Conservation (phyloP, 352 stramenopile species). For the Hyaloperonospora arabidopsidis region DNA sequence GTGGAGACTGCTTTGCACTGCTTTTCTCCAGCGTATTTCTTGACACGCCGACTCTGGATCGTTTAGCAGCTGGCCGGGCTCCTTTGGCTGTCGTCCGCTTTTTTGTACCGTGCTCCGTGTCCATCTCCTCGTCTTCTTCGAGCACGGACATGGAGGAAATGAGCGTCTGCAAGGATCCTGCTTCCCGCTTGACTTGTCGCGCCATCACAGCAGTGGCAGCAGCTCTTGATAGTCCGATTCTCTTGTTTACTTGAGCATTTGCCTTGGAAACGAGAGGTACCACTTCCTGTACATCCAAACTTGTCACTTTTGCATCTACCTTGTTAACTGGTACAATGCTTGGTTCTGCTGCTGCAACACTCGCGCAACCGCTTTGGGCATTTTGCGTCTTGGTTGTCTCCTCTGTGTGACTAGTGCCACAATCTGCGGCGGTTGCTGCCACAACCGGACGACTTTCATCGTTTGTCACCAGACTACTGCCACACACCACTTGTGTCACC, state of each 20-base stretch:
- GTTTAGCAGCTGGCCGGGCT: slow-evolving; percentile 5
- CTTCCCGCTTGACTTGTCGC: slow-evolving; percentile 14
- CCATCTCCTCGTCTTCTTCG: not conserved
- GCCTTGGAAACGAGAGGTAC: not conserved
- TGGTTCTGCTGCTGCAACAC: too few species aligned
- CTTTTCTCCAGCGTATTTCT: slow-evolving; percentile 6
- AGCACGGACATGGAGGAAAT: not conserved
- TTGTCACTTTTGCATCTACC: not conserved
- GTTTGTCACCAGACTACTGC: slow-evolving; percentile 2
- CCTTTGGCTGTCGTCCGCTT: slow-evolving; percentile 13
- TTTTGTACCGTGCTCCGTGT: slow-evolving; percentile 3
- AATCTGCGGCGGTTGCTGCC: not conserved
- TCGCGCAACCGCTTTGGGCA: too few species aligned
- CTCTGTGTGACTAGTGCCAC: not conserved
- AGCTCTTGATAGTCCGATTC: slow-evolving; percentile 13
- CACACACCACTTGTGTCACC: slow-evolving; percentile 2
- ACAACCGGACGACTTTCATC: not conserved
- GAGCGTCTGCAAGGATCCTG: slow-evolving; percentile 4
- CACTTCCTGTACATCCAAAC: not conserved
- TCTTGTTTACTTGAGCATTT: not conserved
- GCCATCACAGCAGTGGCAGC: slow-evolving; percentile 16
- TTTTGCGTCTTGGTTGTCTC: not conserved
- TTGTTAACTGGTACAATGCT: too few species aligned
- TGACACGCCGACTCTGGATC: not conserved
- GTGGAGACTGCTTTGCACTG: not conserved